Conservation (phyloP, 331 rosid genomes). For the Rosa hybrid region DNA sequence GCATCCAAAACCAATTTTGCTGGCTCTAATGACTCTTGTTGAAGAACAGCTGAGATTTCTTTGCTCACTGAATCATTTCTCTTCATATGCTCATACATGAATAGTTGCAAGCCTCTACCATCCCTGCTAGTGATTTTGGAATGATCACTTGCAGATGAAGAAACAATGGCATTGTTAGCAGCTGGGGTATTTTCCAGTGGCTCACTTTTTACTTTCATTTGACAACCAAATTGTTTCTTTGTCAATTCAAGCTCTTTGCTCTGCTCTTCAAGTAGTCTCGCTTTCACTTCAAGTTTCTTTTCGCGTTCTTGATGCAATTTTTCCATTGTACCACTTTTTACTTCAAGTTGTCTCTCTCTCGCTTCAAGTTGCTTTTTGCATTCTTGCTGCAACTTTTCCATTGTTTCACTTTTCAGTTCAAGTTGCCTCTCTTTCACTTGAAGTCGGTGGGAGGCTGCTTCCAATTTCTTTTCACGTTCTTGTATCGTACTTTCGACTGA, state of each 20-base stretch:
- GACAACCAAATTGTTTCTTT: not conserved
- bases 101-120: slow-evolving; percentile 28
- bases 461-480: not conserved
- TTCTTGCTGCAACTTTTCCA: not conserved
- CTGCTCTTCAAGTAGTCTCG: not conserved
- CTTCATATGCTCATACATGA: slow-evolving; percentile 27
- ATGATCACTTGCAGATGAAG: not conserved
- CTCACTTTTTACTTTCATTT: not conserved
- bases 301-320: not conserved
- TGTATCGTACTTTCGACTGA: not conserved
- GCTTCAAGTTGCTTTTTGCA: not conserved
- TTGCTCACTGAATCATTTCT: slow-evolving; percentile 13
- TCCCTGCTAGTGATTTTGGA: slow-evolving; percentile 3
- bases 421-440: not conserved
- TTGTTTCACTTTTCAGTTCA: not conserved
- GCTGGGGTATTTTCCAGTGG: not conserved
- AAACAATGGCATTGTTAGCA: not conserved
- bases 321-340: not conserved
- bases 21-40: slow-evolving; percentile 28
- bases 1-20: slow-evolving; percentile 44
- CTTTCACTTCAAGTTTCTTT: not conserved
- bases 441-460: not conserved
- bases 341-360: not conserved
- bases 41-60: slow-evolving; percentile 28
- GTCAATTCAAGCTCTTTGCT: not conserved